Conservation (phyloP, 148 eudicot genomes). For the Rhododendron mucronatum region DNA sequence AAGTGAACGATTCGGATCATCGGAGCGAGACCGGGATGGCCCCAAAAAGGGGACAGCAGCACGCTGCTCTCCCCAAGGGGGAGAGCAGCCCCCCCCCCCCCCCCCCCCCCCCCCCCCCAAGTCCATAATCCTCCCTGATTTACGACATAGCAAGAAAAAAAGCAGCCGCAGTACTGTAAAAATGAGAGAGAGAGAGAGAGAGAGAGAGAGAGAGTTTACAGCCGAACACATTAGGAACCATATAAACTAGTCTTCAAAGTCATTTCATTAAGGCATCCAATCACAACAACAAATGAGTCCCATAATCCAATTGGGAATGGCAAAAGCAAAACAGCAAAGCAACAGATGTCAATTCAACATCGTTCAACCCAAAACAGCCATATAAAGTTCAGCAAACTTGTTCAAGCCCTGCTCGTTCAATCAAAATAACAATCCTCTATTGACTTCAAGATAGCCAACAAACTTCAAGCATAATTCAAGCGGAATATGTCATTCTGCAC, state of each 20-base stretch:
- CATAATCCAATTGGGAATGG: neutral
- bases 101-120: too few species aligned
- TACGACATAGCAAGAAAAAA: neutral
- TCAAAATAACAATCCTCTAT: neutral
- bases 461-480: constrained; percentile 35
- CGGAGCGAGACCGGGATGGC: too few species aligned
- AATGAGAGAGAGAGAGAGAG: neutral
- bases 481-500: constrained; percentile 44
- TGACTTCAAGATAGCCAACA: neutral
- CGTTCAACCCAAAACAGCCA: constrained; percentile 5
- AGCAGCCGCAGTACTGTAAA: neutral
- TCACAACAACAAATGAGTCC: neutral
- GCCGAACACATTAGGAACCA: too few species aligned
- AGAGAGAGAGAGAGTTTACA: neutral
- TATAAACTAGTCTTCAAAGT: neutral
- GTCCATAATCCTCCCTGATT: neutral
- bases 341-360: constrained; percentile 1
- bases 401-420: neutral
- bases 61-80: too few species aligned
- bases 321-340: constrained; percentile 9
- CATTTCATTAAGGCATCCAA: neutral
- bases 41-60: too few species aligned
- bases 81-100: too few species aligned
- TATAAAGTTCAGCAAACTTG: neutral
- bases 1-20: too few species aligned